phyloP scores from a whole-genome alignment of 305 asterid species.

The Ajuga reptans region DNA sequence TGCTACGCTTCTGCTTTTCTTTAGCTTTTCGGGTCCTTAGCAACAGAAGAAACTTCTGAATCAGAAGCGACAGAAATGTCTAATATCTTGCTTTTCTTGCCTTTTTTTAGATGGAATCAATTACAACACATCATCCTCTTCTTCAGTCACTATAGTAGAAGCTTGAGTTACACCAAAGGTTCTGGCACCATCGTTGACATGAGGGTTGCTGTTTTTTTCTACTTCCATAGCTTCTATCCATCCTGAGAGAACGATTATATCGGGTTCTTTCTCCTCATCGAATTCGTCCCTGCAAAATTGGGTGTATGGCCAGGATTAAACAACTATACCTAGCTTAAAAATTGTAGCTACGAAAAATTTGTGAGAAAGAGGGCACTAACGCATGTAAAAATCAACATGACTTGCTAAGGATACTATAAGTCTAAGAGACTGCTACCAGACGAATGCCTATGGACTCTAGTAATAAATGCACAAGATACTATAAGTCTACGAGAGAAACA shows the following conservation, averaged over 20 bases:
- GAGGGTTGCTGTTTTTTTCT: constrained; percentile 36
- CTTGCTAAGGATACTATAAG: neutral
- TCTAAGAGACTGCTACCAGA: neutral
- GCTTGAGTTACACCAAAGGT: constrained; percentile 44
- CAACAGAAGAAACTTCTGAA: constrained; percentile 20
- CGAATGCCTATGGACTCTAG: neutral
- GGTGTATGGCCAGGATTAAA: no score
- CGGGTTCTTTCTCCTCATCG: constrained; percentile 95
- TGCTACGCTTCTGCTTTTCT: constrained; percentile 40
- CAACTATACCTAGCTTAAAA: no score
- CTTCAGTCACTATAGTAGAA: constrained; percentile 32
- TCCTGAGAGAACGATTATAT: constrained; percentile 77
- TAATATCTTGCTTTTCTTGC: constrained; percentile 65
- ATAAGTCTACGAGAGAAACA: neutral
- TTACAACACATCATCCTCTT: constrained; percentile 53
- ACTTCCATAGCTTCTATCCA: constrained; percentile 54
- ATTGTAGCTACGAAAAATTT: no score
- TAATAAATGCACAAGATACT: neutral
- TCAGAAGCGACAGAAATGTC: constrained; percentile 24
- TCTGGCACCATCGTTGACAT: constrained; percentile 54
- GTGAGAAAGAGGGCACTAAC: neutral
- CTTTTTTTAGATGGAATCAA: constrained; percentile 34
- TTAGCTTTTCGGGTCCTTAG: constrained; percentile 29
- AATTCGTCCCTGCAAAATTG: constrained; percentile 64
- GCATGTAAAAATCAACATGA: neutral